Evolutionary conservation across 2,329 filamentous ascomycete species (phyloP).

Genomic region (Penicillium hordei): DNA sequence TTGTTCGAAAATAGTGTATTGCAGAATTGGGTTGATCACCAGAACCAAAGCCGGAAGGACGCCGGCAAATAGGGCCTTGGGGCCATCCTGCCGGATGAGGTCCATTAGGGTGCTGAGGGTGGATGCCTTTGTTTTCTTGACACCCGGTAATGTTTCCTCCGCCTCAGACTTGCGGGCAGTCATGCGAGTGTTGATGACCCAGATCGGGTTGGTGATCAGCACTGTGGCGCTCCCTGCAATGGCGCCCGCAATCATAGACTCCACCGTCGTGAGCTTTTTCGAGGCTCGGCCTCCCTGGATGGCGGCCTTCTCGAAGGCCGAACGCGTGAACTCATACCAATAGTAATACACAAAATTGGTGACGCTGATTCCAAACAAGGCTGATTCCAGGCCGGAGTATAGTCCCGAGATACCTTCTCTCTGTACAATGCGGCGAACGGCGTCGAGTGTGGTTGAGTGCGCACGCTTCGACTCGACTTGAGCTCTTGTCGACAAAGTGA

Average conservation of each 20-base stretch:
- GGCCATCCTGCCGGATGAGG: conserved; percentile 80
- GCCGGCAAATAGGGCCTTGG: conserved; percentile 81
- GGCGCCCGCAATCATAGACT: conserved; percentile 93
- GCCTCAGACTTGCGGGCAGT: conserved; percentile 74
- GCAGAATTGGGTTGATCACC: conserved; percentile 96
- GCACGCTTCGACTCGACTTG: conserved; percentile 97
- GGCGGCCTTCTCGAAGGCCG: conserved; percentile 76
- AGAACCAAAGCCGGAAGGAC: conserved; percentile 90
- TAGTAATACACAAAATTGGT: conserved; percentile 99
- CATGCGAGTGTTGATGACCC: conserved; percentile 98
- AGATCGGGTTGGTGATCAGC: conserved; percentile 96
- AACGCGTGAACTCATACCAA: conserved; percentile 97
- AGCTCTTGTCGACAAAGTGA: conserved; percentile 94
- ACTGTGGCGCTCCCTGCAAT: conserved; percentile 93
- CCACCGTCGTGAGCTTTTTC: conserved; percentile 82
- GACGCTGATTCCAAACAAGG: conserved; percentile 94
- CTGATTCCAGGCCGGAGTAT: conserved; percentile 89
- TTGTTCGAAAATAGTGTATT: conserved; percentile 99
- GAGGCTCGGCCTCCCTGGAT: conserved; percentile 68
- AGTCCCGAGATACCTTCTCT: conserved; percentile 87
- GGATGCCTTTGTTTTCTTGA: conserved; percentile 58
- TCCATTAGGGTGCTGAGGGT: conserved; percentile 79
- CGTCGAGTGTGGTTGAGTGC: conserved; percentile 77
- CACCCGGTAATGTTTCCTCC: conserved; percentile 43
- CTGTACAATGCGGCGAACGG: conserved; percentile 81